Percentiles rank a stretch among this genome's conserved stretches.
Evolutionary conservation across 768 basidiomycete species (phyloP).

Genomic region (Pisolithus sp.): DNA sequence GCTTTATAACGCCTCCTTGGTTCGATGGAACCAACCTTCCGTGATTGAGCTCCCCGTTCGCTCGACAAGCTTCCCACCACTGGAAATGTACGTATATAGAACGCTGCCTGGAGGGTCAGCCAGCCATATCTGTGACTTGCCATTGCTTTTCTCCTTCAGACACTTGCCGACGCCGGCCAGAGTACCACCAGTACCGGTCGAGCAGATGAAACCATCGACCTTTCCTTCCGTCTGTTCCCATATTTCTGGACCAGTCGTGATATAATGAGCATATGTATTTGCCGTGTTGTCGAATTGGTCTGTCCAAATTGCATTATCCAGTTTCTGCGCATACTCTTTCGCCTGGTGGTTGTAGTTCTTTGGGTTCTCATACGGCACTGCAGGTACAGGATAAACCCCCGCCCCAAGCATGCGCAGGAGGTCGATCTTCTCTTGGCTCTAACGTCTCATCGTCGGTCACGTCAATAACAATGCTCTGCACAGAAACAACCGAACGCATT

Average conservation of each 20-base stretch:
- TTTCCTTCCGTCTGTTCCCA: constrained; percentile 81
- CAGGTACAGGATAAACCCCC: constrained; percentile 93
- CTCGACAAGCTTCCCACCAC: constrained; percentile 72
- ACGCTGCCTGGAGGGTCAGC: constrained; percentile 98
- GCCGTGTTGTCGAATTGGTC: constrained; percentile 97
- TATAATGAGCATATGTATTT: constrained; percentile 83
- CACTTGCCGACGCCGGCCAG: constrained; percentile 83
- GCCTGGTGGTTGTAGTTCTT: constrained; percentile 98
- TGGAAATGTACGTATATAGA: constrained; percentile 73
- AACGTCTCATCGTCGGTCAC: not conserved
- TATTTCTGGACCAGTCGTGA: constrained; percentile 92
- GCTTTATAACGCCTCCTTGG: not conserved
- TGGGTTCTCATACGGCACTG: constrained; percentile 93
- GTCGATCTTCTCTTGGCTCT: constrained; percentile 99
- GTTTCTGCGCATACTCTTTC: constrained; percentile 68
- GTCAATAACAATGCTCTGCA: not conserved
- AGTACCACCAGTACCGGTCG: constrained; percentile 95
- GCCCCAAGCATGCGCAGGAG: constrained; percentile 95
- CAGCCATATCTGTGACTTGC: constrained; percentile 83
- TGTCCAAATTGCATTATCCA: constrained; percentile 89
- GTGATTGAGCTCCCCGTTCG: constrained; percentile 85
- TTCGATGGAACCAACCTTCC: constrained; percentile 52
- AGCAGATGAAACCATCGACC: constrained; percentile 86
- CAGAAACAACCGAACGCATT: not conserved
- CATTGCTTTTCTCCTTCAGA: constrained; percentile 74